phyloP scores from a whole-genome alignment of 78 protist species.

The Abeoforma whisleri region DNA sequence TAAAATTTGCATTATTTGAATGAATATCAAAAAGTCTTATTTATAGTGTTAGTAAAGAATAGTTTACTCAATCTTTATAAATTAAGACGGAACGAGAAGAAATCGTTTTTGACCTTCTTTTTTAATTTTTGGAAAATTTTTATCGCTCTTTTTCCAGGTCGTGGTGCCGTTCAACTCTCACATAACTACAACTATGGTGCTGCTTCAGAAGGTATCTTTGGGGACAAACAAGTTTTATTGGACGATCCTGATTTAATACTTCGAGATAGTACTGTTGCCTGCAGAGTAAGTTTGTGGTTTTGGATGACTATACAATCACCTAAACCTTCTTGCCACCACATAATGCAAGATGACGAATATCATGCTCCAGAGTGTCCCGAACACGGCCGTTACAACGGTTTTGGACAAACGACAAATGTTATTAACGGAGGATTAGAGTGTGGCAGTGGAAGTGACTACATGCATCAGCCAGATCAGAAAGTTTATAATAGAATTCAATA shows the following conservation, averaged over 20 bases:
- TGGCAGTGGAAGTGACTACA: background rate
- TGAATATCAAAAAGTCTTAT: too few species aligned
- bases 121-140: too few species aligned
- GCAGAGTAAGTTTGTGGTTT: background rate
- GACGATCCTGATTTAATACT: background rate
- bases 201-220: background rate
- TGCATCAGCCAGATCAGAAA: background rate
- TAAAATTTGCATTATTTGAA: too few species aligned
- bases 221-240: background rate
- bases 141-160: too few species aligned
- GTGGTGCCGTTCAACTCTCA: background rate
- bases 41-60: too few species aligned
- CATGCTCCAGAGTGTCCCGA: background rate
- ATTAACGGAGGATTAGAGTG: slow-evolving; percentile 21
- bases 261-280: background rate
- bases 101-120: too few species aligned
- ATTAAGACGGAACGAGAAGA: too few species aligned
- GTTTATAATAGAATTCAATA: background rate
- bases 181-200: slow-evolving; percentile 10
- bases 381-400: background rate
- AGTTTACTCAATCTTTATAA: too few species aligned
- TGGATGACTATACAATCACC: background rate
- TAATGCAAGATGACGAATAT: background rate
- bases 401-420: background rate
- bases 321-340: background rate